These are phyloP conservation scores for Talaromyces sp. DNA, from an alignment of 2,329 filamentous ascomycete species.

Conservation along the genomic window DNA sequence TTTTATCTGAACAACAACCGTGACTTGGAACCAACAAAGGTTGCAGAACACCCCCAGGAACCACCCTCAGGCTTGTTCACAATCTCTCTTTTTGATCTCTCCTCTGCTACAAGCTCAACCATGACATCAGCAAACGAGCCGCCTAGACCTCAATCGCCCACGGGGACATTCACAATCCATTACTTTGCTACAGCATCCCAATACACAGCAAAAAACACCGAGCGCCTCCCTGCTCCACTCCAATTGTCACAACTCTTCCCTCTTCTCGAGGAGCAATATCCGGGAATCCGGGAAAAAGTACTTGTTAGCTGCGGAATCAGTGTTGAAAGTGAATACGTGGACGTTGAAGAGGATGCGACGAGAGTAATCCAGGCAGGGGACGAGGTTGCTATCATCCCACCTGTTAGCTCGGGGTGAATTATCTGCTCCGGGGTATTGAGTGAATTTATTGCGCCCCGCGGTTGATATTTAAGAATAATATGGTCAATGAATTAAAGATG, in stretches of 20 bases:
- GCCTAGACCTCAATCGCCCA: background rate
- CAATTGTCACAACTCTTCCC: slow-evolving; percentile 41
- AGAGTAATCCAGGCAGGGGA: slow-evolving; percentile 40
- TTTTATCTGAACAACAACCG: background rate
- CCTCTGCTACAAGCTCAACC: background rate
- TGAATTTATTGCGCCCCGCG: background rate
- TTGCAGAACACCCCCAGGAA: background rate
- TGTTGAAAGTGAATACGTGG: slow-evolving; percentile 49
- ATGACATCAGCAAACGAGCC: background rate
- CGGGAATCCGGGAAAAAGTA: slow-evolving; percentile 44
- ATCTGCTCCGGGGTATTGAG: background rate
- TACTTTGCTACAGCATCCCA: slow-evolving; percentile 50
- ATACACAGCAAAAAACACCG: slow-evolving; percentile 44
- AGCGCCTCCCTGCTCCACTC: slow-evolving; percentile 45
- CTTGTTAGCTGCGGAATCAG: slow-evolving; percentile 46
- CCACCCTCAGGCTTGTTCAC: no score
- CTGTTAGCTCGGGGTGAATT: slow-evolving; percentile 49
- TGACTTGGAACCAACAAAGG: no score
- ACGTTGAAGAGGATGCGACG: slow-evolving; percentile 32
- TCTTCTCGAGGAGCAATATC: slow-evolving; percentile 44
- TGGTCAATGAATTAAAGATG: background rate
- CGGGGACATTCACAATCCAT: slow-evolving; percentile 45
- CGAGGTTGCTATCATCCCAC: slow-evolving; percentile 52
- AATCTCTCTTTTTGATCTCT: background rate
- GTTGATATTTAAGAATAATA: background rate